Conservation (phyloP, 306 rosid genomes). For the Cicer pinnatifidum region DNA sequence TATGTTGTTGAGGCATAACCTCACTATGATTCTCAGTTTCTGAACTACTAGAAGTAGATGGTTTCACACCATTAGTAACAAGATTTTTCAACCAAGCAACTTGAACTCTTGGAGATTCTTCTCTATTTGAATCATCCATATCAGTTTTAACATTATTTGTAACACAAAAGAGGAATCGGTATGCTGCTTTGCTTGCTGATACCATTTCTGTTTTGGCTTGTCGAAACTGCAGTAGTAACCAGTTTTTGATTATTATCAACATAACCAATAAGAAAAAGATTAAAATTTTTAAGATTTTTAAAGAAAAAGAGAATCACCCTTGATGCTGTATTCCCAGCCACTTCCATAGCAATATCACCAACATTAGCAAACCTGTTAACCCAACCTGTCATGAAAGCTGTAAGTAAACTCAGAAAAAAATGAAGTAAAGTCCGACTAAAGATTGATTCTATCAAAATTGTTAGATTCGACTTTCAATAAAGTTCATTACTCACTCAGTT, state of each 20-base stretch:
- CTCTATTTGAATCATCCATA: slow-evolving; percentile 58
- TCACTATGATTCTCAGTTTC: slow-evolving; percentile 49
- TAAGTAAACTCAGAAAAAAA: no score
- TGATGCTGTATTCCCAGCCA: slow-evolving; percentile 70
- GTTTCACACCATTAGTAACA: slow-evolving; percentile 59
- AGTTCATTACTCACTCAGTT: not conserved
- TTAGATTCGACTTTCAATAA: no score
- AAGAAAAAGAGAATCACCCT: slow-evolving; percentile 46
- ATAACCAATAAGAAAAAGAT: no score
- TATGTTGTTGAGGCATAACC: slow-evolving; percentile 39
- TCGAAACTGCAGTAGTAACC: slow-evolving; percentile 53
- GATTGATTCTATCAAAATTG: no score
- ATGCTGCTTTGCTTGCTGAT: slow-evolving; percentile 79
- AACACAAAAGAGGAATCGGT: slow-evolving; percentile 63
- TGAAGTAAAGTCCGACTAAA: no score
- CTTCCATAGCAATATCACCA: slow-evolving; percentile 80
- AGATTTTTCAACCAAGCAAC: slow-evolving; percentile 70
- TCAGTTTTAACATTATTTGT: slow-evolving; percentile 53
- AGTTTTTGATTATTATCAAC: no score
- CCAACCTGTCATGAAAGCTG: slow-evolving; percentile 66
- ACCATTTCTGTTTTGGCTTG: slow-evolving; percentile 74
- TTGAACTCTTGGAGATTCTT: slow-evolving; percentile 56
- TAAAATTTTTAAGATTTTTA: no score
- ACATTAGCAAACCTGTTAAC: slow-evolving; percentile 93
- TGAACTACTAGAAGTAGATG: slow-evolving; percentile 57